A percentile compares a stretch with the other conserved stretches of the same genome.
Evolutionary conservation across 2,329 filamentous ascomycete species (phyloP).

Genomic region (Fusarium equiseti): DNA sequence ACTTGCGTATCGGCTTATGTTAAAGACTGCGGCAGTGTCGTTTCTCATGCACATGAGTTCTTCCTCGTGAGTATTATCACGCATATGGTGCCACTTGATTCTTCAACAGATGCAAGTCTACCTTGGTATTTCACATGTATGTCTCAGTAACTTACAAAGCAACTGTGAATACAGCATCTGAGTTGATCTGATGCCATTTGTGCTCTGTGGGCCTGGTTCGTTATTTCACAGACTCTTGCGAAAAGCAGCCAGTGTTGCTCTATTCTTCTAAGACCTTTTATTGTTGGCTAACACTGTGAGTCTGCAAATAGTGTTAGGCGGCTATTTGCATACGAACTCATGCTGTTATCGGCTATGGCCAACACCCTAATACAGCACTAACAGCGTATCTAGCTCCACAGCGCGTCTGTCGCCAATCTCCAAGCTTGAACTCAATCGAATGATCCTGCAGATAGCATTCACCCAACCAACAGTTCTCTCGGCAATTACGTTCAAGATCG

Average conservation of each 20-base stretch:
- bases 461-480: not conserved
- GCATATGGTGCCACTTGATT: not conserved
- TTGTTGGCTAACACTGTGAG: not conserved
- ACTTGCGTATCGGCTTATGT: not conserved
- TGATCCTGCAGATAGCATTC: not conserved
- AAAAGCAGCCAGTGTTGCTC: not conserved
- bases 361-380: not conserved
- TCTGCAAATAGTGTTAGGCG: not conserved
- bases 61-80: not conserved
- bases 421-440: not conserved
- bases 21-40: too few relatives aligned
- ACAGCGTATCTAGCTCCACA: not conserved
- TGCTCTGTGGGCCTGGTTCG: rapidly evolving
- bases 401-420: not conserved
- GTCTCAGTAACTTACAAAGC: not conserved
- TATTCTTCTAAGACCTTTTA: not conserved
- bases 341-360: not conserved
- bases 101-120: not conserved
- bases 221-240: not conserved
- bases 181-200: not conserved
- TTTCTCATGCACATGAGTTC: not conserved
- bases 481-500: not conserved
- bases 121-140: not conserved
- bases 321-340: not conserved
- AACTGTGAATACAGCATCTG: not conserved